Evolutionary conservation across 1,284 basidiomycete species (phyloP), one percentile per base, ranked within the genome.

Genomic region (Heterobasidion parviporum): DNA sequence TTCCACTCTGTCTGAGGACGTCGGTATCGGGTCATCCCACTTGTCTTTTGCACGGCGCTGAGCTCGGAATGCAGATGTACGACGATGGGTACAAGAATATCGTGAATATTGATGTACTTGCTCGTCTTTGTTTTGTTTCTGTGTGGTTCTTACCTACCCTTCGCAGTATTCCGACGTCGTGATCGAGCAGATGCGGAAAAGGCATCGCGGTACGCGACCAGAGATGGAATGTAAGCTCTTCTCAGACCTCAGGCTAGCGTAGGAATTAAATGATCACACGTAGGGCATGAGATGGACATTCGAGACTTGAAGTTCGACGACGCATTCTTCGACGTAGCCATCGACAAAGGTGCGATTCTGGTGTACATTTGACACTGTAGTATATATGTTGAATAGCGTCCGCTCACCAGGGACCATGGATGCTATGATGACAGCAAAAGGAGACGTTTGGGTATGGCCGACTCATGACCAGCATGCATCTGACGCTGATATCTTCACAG

Each of bases 241-340:
- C 35, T 26, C 26, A 26, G 5, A 26, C 26, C 26, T 26, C 5
- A 26, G 26, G 26, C 26, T 26, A 26, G 26, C 26, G 26, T 4
- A 4, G 26, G 26, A 4, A 26, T 26, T 26, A 26, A 26, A 26
- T 26, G 26, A 26, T 26, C 26, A 4, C n/a, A 20, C 52, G n/a
- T 52, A 92, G 89, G 89, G 94, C 75, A 82, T 53, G 89, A 89
- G 72, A 95, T 93, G 88, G 94, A 96, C 64, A 83, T 96, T 20
- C 78, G 93, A 26, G 68, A 83, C 33, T 73, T 97, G 15, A 70
- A 77, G 33, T 92, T 94, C 60, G 78, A 78, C 0, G 74, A 84
- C 54, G 73, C 72, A 2, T 78, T 79, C 1, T 94, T 96, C 64
- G 92, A 96, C 66, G 74, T 96, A 46, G 90, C 86, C 0, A 87